These are phyloP conservation scores for Hura crepitans DNA, from an alignment of 441 rosid genomes.

Conservation along the genomic window DNA sequence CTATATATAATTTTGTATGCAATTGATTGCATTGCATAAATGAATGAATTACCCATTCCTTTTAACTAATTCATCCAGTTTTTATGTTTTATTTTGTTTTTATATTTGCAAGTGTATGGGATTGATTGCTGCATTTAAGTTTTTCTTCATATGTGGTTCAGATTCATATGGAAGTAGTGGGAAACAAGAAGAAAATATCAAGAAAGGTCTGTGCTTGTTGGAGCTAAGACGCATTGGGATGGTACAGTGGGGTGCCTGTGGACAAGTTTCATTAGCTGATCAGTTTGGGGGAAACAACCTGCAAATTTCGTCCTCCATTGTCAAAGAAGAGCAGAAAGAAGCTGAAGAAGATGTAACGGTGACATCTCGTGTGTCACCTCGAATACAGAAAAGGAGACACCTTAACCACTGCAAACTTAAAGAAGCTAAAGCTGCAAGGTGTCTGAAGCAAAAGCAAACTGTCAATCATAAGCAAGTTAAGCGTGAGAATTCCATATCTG, in stretches of 20 bases:
- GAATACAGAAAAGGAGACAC: constrained; percentile 41
- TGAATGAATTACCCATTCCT: neutral
- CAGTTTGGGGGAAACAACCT: constrained; percentile 25
- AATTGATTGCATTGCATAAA: neutral
- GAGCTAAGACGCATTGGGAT: constrained; percentile 40
- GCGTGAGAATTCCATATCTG: constrained; percentile 22
- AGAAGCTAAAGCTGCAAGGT: constrained; percentile 30
- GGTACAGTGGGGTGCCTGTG: constrained; percentile 41
- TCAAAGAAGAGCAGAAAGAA: constrained; percentile 36
- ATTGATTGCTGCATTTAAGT: constrained; percentile 6
- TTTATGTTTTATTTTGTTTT: neutral
- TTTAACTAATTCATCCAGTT: neutral
- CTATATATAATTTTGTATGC: no score
- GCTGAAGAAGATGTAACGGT: constrained; percentile 28
- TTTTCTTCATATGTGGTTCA: constrained; percentile 27
- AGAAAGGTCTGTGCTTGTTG: constrained; percentile 45
- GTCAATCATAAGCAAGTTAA: constrained; percentile 30
- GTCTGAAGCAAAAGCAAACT: constrained; percentile 23
- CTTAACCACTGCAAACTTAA: constrained; percentile 22
- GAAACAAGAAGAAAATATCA: constrained; percentile 32
- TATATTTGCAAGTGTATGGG: neutral
- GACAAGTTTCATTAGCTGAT: constrained; percentile 22
- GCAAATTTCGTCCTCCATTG: constrained; percentile 26
- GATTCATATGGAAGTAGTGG: constrained; percentile 24
- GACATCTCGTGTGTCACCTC: constrained; percentile 28